Evolutionary conservation across 768 basidiomycete genomes (phyloP), one percentile per base, ranked within the genome.

Genomic region (Multifurca ochricompacta): DNA sequence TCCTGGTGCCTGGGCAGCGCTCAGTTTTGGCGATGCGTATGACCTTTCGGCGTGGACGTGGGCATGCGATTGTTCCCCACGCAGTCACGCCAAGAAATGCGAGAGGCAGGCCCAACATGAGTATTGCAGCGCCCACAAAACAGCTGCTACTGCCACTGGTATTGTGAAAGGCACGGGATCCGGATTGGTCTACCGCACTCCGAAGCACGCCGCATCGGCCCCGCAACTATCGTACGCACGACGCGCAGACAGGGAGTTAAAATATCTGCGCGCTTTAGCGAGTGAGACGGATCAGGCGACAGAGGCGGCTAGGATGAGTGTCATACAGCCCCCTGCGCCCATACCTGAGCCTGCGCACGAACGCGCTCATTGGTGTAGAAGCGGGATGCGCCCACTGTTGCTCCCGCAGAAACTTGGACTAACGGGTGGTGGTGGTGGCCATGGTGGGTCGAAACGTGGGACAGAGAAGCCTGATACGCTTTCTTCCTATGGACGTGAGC

Each of bases 381-480:
- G 42, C n/a, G 56, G 59, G 14, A 60, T 64, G 13, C 63, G 63
- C 14, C 57, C 60, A 18, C 54, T 66, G 42, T 18, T 64, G 18
- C 57, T 66, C 13, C 60, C 65, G 27, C 62, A 63, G 60, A 56
- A 64, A 41, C 32, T 66, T 35, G 63, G 53, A 23, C 46, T 53
- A 35, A 25, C 31, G 40, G 39, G 32, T 28, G 40, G 10, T 39
- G 41, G 45, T 14, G 48, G 4, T 30, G 43, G 25, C n/a, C 42
- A 35, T 18, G 28, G 58, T 11, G 25, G 41, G n/a, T 36, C 58
- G 23, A 21, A 37, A 39, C 53, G 52, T 11, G 35, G 35, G 56
- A 46, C 48, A 11, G 56, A 57, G 25, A 62, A 59, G 25, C 47
- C 55, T 36, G 53, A 59, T 53, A 42, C 53, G 19, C 36, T 59